Percentiles rank a stretch among this genome's conserved stretches.
Evolutionary conservation across 129 eudicot species (phyloP).

Genomic region (Flaveria robusta): DNA sequence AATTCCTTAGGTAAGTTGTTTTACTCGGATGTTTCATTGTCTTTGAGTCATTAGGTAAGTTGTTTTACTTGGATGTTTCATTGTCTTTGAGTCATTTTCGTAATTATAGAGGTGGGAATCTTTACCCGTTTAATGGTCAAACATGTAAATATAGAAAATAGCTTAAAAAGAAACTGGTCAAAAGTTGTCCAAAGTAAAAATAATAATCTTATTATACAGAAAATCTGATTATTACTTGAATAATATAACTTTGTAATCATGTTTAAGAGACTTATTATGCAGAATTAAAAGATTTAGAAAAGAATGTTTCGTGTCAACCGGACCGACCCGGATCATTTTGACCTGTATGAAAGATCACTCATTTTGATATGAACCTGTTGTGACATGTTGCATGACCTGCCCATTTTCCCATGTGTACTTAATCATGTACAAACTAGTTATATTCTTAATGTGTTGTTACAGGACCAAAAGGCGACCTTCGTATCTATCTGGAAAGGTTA

Average conservation of each 20-base stretch:
- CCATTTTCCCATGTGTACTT: neutral
- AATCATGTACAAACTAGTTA: neutral
- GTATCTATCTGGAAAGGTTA: slow-evolving; percentile 63
- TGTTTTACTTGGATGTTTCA: neutral
- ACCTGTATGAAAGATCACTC: neutral
- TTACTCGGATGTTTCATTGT: neutral
- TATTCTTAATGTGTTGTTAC: slow-evolving; percentile 33
- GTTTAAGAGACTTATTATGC: no score
- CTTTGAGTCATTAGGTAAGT: slow-evolving; percentile 42
- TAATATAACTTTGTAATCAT: neutral
- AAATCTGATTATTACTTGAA: neutral
- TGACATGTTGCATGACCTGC: neutral
- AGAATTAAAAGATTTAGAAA: neutral
- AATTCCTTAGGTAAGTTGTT: slow-evolving; percentile 56
- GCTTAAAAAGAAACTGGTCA: neutral
- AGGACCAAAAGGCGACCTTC: slow-evolving; percentile 77
- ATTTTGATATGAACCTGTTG: neutral
- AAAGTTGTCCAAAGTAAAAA: neutral
- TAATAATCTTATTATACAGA: neutral
- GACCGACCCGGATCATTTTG: neutral
- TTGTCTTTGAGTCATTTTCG: neutral
- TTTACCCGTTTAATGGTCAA: neutral
- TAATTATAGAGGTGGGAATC: neutral
- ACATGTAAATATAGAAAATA: neutral
- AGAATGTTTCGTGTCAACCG: neutral